Evolutionary conservation across 495 filamentous ascomycete genomes (phyloP).

Genomic region (Darksidea phi): DNA sequence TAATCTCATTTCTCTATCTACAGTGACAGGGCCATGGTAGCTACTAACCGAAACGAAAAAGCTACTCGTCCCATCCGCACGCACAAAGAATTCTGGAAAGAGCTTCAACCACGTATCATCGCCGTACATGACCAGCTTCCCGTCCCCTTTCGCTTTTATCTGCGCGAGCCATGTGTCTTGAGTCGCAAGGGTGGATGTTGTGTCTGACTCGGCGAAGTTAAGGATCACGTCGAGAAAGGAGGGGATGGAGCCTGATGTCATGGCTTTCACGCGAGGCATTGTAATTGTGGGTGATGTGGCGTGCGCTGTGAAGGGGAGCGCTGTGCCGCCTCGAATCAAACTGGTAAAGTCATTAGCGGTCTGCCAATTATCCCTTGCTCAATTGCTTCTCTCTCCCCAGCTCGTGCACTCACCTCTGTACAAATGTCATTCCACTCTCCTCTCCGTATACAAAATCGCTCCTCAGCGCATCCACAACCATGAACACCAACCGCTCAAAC

Average conservation of each 20-base stretch:
- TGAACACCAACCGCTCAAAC: constrained; percentile 91
- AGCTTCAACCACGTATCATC: constrained; percentile 99
- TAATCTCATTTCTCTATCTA: constrained; percentile 29
- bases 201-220: constrained; percentile 94
- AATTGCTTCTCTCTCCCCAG: too few relatives aligned
- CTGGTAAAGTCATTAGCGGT: constrained; percentile 53
- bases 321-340: constrained; percentile 75
- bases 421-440: constrained; percentile 80
- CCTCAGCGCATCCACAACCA: constrained; percentile 90
- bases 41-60: constrained; percentile 93
- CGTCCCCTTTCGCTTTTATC: constrained; percentile 66
- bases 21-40: background rate
- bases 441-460: constrained; percentile 93
- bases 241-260: constrained; percentile 93
- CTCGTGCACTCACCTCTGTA: constrained; percentile 77
- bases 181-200: constrained; percentile 73
- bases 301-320: constrained; percentile 92
- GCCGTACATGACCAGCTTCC: constrained; percentile 88
- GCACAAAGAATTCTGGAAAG: constrained; percentile 82
- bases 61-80: constrained; percentile 88
- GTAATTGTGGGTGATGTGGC: constrained; percentile 96
- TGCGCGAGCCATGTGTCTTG: constrained; percentile 97
- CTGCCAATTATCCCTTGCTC: too few relatives aligned
- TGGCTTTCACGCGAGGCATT: constrained; percentile 96
- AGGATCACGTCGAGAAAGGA: constrained; percentile 96